Evolutionary conservation across 495 filamentous ascomycete species (phyloP).

Genomic region (Podospora fimiseda): DNA sequence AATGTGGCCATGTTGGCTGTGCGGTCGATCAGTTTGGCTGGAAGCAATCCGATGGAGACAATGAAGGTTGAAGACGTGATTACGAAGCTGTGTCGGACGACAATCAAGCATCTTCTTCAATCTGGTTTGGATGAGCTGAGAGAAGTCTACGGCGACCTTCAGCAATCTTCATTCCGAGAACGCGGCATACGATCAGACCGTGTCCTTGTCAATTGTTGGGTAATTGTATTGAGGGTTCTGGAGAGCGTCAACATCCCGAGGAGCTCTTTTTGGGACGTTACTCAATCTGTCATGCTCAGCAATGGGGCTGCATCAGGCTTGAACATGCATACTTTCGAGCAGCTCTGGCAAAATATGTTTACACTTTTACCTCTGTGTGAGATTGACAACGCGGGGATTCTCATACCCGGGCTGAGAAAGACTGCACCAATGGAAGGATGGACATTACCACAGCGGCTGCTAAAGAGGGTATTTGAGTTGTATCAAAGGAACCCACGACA

Average conservation of each 20-base stretch:
- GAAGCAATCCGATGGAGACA: conserved; percentile 22
- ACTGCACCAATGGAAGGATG: conserved; percentile 59
- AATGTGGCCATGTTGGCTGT: conserved; percentile 18
- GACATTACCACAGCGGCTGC: conserved; percentile 57
- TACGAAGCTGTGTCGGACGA: conserved; percentile 30
- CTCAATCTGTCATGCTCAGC: conserved; percentile 41
- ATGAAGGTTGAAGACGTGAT: conserved; percentile 39
- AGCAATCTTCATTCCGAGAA: conserved; percentile 49
- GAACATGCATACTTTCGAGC: conserved; percentile 58
- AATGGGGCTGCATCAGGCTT: conserved; percentile 23
- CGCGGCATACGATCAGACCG: conserved; percentile 58
- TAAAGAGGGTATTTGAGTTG: conserved; percentile 58
- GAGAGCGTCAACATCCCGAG: conserved; percentile 39
- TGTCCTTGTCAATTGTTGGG: conserved; percentile 55
- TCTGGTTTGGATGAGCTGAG: conserved; percentile 48
- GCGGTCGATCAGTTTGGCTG: conserved; percentile 27
- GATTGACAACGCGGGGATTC: conserved; percentile 61
- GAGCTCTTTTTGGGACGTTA: conserved; percentile 52
- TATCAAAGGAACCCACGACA: conserved; percentile 54
- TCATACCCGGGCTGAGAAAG: conserved; percentile 52
- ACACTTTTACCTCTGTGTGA: conserved; percentile 69
- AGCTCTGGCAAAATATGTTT: conserved; percentile 67
- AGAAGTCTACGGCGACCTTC: conserved; percentile 57
- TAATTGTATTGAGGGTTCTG: conserved; percentile 58
- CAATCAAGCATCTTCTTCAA: conserved; percentile 37